Evolutionary conservation across 2,329 filamentous ascomycete species (phyloP).

Genomic region (Mycosphaerella arachidis): DNA sequence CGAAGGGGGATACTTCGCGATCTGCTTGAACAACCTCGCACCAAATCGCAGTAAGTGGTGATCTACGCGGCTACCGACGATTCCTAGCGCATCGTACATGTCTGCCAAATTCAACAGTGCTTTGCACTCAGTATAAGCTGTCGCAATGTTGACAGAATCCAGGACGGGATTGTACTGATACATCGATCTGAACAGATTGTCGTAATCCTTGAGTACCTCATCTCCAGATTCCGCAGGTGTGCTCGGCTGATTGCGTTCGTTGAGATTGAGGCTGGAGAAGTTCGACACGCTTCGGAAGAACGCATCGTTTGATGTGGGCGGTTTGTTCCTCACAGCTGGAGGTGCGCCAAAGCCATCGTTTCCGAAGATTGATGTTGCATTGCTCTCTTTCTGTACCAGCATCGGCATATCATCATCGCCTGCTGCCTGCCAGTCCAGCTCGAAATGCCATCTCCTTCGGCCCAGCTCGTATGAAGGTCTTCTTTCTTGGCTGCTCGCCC

Average conservation of each 20-base stretch:
- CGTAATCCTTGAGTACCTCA: constrained; percentile 84
- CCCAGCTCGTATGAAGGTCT: constrained; percentile 32
- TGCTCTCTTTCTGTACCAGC: constrained; percentile 69
- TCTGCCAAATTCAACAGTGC: constrained; percentile 83
- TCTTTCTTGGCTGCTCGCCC: constrained; percentile 39
- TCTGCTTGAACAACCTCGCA: constrained; percentile 87
- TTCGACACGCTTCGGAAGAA: constrained; percentile 90
- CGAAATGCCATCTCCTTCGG: constrained; percentile 75
- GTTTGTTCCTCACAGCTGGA: constrained; percentile 58
- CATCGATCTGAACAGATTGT: constrained; percentile 92
- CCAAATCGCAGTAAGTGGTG: constrained; percentile 92
- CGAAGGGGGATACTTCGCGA: constrained; percentile 89
- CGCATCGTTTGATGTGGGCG: constrained; percentile 57
- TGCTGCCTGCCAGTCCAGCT: constrained; percentile 70
- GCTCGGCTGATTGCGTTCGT: constrained; percentile 38
- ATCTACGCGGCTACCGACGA: constrained; percentile 85
- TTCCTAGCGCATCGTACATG: constrained; percentile 84
- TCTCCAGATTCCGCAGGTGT: constrained; percentile 53
- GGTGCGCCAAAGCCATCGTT: constrained; percentile 34
- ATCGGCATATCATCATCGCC: constrained; percentile 68
- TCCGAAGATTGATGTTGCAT: constrained; percentile 27
- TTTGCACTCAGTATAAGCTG: constrained; percentile 92
- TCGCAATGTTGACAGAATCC: constrained; percentile 82
- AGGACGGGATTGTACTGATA: constrained; percentile 85
- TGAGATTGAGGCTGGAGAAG: constrained; percentile 56